Evolutionary conservation across 2,329 filamentous ascomycete species (phyloP).

Genomic region (Scedosporium dehoogii): DNA sequence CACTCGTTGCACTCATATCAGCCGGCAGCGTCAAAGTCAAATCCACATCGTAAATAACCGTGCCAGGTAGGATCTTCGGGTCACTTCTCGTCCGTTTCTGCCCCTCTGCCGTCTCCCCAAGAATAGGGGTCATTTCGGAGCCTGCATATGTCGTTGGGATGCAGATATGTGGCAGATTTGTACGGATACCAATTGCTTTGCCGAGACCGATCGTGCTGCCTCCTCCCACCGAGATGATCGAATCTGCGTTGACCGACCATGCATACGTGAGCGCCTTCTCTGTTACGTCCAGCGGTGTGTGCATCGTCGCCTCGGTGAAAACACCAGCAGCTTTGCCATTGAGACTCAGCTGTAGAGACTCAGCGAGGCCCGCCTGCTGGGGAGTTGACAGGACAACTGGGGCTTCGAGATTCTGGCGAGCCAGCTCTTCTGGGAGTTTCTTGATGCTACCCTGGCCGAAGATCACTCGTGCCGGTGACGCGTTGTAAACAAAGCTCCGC

Average conservation of each 20-base stretch:
- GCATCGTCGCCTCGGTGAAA: conserved; percentile 50
- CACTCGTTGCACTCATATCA: conserved; percentile 44
- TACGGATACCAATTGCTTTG: conserved; percentile 46
- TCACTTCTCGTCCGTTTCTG: conserved; percentile 47
- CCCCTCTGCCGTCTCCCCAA: conserved; percentile 51
- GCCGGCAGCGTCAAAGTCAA: conserved; percentile 48
- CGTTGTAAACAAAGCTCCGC: no score
- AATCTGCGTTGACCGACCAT: conserved; percentile 35
- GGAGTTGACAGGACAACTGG: conserved; percentile 40
- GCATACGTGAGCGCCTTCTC: conserved; percentile 42
- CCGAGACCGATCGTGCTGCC: conserved; percentile 54
- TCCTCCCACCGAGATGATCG: conserved; percentile 49
- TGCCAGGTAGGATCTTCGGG: conserved; percentile 47
- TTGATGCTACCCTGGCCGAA: no score
- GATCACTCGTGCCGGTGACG: no score
- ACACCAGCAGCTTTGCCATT: conserved; percentile 16
- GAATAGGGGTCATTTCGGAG: conserved; percentile 55
- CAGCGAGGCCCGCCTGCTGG: conserved; percentile 35
- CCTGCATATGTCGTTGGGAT: conserved; percentile 54
- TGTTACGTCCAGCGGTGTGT: conserved; percentile 49
- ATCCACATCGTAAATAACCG: conserved; percentile 56
- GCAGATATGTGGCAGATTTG: conserved; percentile 42
- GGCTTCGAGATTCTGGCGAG: no score
- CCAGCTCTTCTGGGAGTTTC: no score
- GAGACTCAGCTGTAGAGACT: conserved; percentile 14